Evolutionary conservation across 805 yeast species (phyloP), one percentile per base, ranked within the genome.

Genomic region (Wickerhamomyces canadensis): DNA sequence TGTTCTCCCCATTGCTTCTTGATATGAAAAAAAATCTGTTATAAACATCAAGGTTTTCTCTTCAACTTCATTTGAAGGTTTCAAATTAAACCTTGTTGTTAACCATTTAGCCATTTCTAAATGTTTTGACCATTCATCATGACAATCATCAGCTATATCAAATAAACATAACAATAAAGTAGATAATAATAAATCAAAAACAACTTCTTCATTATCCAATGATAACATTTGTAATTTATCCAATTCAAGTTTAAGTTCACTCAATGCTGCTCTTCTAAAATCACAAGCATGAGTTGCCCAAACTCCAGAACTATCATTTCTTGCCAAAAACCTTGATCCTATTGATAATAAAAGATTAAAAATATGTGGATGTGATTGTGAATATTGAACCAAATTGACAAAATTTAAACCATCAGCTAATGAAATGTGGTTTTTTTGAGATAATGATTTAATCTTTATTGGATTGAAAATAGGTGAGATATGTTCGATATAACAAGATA

Each of bases 1-100:
- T 3, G 43, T 40, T 36, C 43, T 30, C 5, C 43, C 43, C 40
- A 40, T 33, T 15, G 32, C 40, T 19, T 40, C 43, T 18, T 40
- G 40, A 21, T 36, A 36, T 3, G 35, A 29, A 31, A 36, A 40
- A 19, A 40, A 40, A 13, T 40, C 43, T 3, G 21, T 18, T 4
- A 35, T 14, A 19, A 40, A 40, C 16, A 22, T 33, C 15, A 33
- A 31, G 15, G 27, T 18, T 13, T 31, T 32, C 4, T 12, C 8
- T n/a, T 40, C 29, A n/a, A 33, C 27, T 2, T 27, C 23, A 9
- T 15, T 27, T 10, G 11, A 17, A 16, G 35, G 29, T 22, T 17
- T 14, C 3, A 28, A 17, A 18, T 27, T 17, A 5, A 34, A 22
- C 6, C 19, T 25, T 14, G 18, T 22, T 12, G 36, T 10, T 11